Evolutionary conservation across 306 rosid genomes (phyloP).

Genomic region (Quercus rubra): DNA sequence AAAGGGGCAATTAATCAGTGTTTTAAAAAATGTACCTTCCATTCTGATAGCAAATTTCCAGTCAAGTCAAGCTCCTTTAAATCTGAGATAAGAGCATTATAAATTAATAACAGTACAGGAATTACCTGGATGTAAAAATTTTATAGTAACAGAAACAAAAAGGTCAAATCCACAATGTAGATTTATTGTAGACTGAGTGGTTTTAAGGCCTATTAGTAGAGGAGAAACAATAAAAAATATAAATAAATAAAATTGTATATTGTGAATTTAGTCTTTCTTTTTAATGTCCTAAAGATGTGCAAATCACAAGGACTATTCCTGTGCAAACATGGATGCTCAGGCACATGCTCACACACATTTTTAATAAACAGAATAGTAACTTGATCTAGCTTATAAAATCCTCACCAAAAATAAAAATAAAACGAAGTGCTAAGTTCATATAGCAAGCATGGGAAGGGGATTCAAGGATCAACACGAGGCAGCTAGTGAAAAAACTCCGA

Average conservation of each 20-base stretch:
- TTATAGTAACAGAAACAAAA: background rate
- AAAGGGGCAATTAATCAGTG: conserved; percentile 9
- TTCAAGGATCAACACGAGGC: background rate
- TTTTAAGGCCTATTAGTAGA: background rate
- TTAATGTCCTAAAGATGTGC: background rate
- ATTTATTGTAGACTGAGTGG: background rate
- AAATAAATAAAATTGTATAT: background rate
- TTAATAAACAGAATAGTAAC: background rate
- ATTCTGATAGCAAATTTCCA: conserved; percentile 81
- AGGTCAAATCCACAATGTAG: background rate
- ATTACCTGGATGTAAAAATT: background rate
- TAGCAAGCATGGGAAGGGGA: background rate
- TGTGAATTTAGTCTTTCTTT: background rate
- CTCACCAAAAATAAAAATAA: background rate
- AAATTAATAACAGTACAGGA: background rate
- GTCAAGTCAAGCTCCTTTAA: conserved; percentile 81
- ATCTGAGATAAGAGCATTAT: conserved; percentile 44
- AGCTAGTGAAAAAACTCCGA: background rate
- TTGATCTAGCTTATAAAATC: background rate
- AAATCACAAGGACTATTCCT: background rate
- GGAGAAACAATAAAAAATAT: background rate
- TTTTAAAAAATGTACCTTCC: conserved; percentile 63
- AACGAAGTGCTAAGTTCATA: background rate
- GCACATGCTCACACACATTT: background rate
- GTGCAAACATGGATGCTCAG: background rate